Evolutionary conservation across 148 eudicot species (phyloP).

Genomic region (Chenopodium formosanum): DNA sequence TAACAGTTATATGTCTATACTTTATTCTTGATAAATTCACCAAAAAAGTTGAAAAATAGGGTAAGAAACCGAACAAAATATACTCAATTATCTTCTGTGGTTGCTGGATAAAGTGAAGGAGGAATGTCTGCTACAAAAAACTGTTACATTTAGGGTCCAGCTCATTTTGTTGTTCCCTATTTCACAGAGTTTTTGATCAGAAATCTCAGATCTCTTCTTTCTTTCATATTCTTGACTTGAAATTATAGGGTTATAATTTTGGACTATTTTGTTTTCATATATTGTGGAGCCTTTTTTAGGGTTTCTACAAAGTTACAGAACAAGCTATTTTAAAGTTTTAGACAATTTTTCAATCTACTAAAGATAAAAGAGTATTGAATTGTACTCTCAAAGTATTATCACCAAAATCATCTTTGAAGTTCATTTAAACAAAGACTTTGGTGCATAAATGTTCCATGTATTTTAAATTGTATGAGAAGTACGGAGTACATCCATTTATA

Average conservation of each 20-base stretch:
- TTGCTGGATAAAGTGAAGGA: slow-evolving; percentile 25
- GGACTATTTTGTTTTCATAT: slow-evolving; percentile 18
- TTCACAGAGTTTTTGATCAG: slow-evolving; percentile 2
- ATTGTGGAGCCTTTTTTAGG: slow-evolving; percentile 15
- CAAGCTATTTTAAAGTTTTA: too few species aligned
- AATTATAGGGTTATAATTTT: slow-evolving; percentile 8
- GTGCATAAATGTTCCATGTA: too few species aligned
- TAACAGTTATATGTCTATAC: not conserved
- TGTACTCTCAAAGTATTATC: too few species aligned
- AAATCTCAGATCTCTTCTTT: not conserved
- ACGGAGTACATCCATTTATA: too few species aligned
- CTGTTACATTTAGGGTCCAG: slow-evolving; percentile 19
- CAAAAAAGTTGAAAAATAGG: not conserved
- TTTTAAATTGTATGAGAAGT: too few species aligned
- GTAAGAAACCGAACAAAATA: slow-evolving; percentile 14
- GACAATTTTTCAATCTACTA: not conserved
- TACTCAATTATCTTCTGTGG: slow-evolving; percentile 17
- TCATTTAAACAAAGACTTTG: too few species aligned
- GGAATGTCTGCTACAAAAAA: slow-evolving; percentile 30
- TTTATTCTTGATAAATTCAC: not conserved
- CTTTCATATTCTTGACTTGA: too few species aligned
- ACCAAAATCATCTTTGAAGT: too few species aligned
- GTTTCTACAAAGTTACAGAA: not conserved
- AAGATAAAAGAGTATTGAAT: too few species aligned
- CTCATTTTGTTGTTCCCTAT: not conserved